Evolutionary conservation across 306 rosid species (phyloP).

Genomic region (Hylodesmum podocarpum): DNA sequence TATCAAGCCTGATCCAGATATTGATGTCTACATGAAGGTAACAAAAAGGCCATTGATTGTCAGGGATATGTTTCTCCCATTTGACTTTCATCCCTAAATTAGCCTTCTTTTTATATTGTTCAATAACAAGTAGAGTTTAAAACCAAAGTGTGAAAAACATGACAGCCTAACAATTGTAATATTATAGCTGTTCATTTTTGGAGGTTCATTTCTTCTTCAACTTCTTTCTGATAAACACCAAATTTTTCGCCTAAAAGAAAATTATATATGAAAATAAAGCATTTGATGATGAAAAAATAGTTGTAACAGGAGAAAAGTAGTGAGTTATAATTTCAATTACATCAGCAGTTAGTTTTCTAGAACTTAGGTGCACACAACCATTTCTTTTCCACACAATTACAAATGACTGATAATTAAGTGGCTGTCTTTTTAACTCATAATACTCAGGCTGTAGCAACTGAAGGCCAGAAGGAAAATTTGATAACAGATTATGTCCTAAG

Average conservation of each 20-base stretch:
- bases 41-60: neutral
- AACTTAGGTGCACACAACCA: neutral
- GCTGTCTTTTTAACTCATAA: constrained; percentile 12
- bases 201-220: neutral
- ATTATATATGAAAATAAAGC: no score
- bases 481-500: constrained; percentile 74
- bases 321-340: neutral
- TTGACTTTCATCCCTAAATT: neutral
- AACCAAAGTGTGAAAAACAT: neutral
- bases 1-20: constrained; percentile 57
- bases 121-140: neutral
- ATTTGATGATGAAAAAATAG: no score
- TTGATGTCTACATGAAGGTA: constrained; percentile 76
- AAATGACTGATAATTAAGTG: constrained; percentile 24
- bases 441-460: constrained; percentile 62
- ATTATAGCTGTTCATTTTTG: neutral
- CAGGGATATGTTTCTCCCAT: neutral
- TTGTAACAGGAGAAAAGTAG: neutral
- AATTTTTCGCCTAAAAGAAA: neutral
- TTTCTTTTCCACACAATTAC: neutral
- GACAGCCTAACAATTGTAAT: neutral
- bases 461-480: constrained; percentile 69
- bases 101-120: neutral
- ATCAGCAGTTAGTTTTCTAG: neutral
- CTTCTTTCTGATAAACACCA: neutral